Percentiles rank a stretch among this genome's conserved stretches.
Conservation (phyloP, 1,139 yeast species). For the Taiozyma sp. region DNA sequence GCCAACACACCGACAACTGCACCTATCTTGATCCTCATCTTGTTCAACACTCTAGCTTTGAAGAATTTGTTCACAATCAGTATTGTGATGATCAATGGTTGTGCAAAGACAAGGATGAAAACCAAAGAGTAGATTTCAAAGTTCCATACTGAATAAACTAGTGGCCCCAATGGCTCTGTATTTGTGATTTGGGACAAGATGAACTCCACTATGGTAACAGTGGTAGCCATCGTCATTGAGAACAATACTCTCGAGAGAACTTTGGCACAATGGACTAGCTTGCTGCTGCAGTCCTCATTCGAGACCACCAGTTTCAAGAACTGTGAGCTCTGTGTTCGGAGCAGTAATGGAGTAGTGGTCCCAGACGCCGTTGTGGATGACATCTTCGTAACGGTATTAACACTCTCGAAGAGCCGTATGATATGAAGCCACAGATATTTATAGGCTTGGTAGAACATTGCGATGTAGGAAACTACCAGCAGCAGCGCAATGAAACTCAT, state of each 20-base stretch:
- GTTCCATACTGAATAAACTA: constrained; percentile 14
- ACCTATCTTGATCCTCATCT: constrained; percentile 8
- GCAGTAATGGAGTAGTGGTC: background rate
- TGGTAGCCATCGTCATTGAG: constrained; percentile 15
- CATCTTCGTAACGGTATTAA: constrained; percentile 6
- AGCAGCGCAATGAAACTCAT: constrained; percentile 1
- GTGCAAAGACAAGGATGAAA: constrained; percentile 20
- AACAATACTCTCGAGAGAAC: constrained; percentile 14
- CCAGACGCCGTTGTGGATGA: constrained; percentile 4
- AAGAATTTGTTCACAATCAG: constrained; percentile 30
- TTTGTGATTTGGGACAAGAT: constrained; percentile 16
- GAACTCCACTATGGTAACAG: constrained; percentile 19
- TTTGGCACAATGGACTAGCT: constrained; percentile 5
- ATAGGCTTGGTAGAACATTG: constrained; percentile 15
- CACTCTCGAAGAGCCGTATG: constrained; percentile 19
- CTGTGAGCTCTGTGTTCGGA: constrained; percentile 9
- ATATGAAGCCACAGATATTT: constrained; percentile 16
- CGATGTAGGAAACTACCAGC: constrained; percentile 1
- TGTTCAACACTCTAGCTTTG: constrained; percentile 24
- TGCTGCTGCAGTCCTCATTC: constrained; percentile 1
- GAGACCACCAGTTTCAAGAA: constrained; percentile 7
- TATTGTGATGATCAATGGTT: constrained; percentile 28
- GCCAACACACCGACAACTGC: constrained; percentile 15
- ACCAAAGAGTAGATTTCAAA: constrained; percentile 5
- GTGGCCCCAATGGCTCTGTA: constrained; percentile 1